Conservation (phyloP, 805 yeast genomes). For the Pichia heedii region DNA sequence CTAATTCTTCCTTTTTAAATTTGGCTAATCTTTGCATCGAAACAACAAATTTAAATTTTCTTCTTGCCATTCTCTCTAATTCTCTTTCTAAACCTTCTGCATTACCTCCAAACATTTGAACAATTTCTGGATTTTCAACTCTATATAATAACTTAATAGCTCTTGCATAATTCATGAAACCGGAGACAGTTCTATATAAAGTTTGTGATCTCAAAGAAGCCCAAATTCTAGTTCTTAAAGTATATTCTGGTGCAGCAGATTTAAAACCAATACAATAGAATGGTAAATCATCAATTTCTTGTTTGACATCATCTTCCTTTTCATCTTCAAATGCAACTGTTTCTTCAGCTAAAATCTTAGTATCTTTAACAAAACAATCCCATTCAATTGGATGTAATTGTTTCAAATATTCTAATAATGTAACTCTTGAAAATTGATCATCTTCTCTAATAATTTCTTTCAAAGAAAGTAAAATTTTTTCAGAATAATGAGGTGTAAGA, state of each 20-base stretch:
- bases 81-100: constrained; percentile 95
- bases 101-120: constrained; percentile 97
- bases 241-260: constrained; percentile 94
- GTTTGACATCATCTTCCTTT: constrained; percentile 59
- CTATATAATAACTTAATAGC: constrained; percentile 90
- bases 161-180: constrained; percentile 97
- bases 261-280: constrained; percentile 96
- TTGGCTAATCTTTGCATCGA: constrained; percentile 79
- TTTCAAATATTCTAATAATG: constrained; percentile 86
- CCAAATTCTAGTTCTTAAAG: constrained; percentile 95
- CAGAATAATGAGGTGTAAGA: constrained; percentile 91
- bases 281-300: constrained; percentile 85
- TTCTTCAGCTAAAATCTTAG: constrained; percentile 91
- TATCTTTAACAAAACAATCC: constrained; percentile 95
- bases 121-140: constrained; percentile 91
- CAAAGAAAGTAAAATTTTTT: constrained; percentile 85
- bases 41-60: constrained; percentile 73
- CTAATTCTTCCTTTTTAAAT: constrained; percentile 66
- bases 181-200: constrained; percentile 91
- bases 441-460: constrained; percentile 96
- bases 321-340: constrained; percentile 71
- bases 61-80: constrained; percentile 79
- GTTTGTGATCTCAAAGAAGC: constrained; percentile 97
- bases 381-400: constrained; percentile 95
- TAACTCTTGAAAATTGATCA: constrained; percentile 91